Conservation (phyloP, 1,284 basidiomycete species). For the Volvariella volvacea region DNA sequence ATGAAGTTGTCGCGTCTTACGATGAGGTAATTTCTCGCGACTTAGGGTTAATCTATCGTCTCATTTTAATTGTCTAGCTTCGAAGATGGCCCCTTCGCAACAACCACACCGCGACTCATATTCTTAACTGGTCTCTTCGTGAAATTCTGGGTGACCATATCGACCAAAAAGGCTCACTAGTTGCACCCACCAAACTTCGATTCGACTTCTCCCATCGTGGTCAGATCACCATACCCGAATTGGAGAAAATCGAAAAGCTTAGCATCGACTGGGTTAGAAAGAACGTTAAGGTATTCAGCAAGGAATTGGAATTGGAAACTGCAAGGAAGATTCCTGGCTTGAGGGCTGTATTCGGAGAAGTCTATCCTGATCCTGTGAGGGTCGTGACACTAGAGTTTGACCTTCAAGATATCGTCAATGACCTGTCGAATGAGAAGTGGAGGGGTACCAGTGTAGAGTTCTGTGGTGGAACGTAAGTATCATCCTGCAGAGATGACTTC, state of each 20-base stretch:
- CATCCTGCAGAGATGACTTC: neutral
- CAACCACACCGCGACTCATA: slow-evolving; percentile 98
- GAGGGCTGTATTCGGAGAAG: slow-evolving; percentile 95
- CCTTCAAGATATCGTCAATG: slow-evolving; percentile 79
- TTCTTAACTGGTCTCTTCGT: slow-evolving; percentile 91
- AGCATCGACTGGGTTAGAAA: slow-evolving; percentile 86
- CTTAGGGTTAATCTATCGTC: neutral
- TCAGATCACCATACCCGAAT: slow-evolving; percentile 68
- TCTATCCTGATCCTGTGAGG: slow-evolving; percentile 96
- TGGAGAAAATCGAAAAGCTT: slow-evolving; percentile 80
- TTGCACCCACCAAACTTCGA: slow-evolving; percentile 90
- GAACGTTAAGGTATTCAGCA: slow-evolving; percentile 85
- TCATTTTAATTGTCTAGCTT: slow-evolving; percentile 49
- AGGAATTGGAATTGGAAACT: slow-evolving; percentile 78
- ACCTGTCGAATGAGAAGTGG: slow-evolving; percentile 90
- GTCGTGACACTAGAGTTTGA: slow-evolving; percentile 89
- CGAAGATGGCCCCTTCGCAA: slow-evolving; percentile 94
- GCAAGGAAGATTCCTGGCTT: slow-evolving; percentile 90
- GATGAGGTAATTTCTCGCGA: slow-evolving; percentile 43
- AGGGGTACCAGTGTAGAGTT: slow-evolving; percentile 89
- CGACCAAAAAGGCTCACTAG: slow-evolving; percentile 97
- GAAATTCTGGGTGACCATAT: slow-evolving; percentile 95
- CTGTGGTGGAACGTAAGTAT: slow-evolving; percentile 91
- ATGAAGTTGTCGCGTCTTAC: slow-evolving; percentile 50
- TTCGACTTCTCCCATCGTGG: slow-evolving; percentile 99